Evolutionary conservation across 768 basidiomycete species (phyloP), one percentile per base, ranked within the genome.

Genomic region (Termitomyces sp.): DNA sequence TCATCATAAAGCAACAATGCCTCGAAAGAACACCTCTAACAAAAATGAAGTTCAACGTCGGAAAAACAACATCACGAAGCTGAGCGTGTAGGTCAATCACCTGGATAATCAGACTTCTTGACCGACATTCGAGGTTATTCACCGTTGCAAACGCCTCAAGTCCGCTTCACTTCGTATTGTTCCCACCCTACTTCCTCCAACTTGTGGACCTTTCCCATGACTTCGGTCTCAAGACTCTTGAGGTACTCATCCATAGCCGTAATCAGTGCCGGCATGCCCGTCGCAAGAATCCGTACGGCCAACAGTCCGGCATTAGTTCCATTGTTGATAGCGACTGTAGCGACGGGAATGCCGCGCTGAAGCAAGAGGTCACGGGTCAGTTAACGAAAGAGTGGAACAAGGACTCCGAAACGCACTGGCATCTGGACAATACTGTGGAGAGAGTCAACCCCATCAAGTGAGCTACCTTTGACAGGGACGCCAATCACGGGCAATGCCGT

Each of bases 361-460:
- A 22, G 32, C 47, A 19, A 45, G 19, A 32, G 43, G 51, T 50
- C 19, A 53, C 55, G 24, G 40, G 24, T 52, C 14, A 50, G 14
- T 32, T 41, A 45, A 19, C 5, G 22, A 47, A 12, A 32, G 53
- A 45, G 21, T 42, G 37, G 61, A 11, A 47, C n/a, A 30, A 54
- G 32, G 42, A 22, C 11, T 28, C 21, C 5, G 2, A 7, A 14
- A 79, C 90, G 62, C 66, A 94, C 93, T 19, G 97, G 97, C 97
- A 99, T 99, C 73, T 98, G 97, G 9, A 99, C 94, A 60, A 99
- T 98, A 67, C 90, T 94, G 65, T 97, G 85, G 63, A 99, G 70
- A n/a, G 93, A 93, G 71, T 98, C 97, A 1, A 99, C 93, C 0
- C 97, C 97, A 67, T 97, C 95, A 12, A 98, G 77, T 0, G 85